Base-by-base conservation (phyloP, 1,139 yeast species). In the Candida buenavistaensis region DNA sequence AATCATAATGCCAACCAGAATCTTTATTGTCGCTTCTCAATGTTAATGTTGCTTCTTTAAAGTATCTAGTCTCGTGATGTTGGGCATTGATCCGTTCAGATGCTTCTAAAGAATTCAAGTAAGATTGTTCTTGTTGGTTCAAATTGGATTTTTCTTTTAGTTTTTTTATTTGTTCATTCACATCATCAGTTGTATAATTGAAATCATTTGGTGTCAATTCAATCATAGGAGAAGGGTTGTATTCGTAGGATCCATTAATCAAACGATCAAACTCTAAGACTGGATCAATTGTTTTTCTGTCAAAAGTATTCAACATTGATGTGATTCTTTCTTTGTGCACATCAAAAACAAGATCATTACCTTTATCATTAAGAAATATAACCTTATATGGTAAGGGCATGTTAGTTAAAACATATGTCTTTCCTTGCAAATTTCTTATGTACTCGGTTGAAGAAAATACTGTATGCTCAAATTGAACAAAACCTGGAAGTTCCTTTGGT, bases 1-100 rank as follows among this genome's bases (percentile, higher is more conserved):
- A 54, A 37, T 56, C 62, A 35, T 43, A 54, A 39, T 56, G 62
- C 33, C 46, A 39, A 1, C 59, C 61, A 9, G 32, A 33, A 30
- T 41, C 45, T 3, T 11, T 5, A 26, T 37, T 28, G 14, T 36
- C 21, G 16, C 26, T 3, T 42, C 30, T 11, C 42, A 48, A 8
- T 11, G 4, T 8, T 47, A 32, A 13, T 15, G 36, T 45, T 2
- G 58, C 57, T 30, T 55, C 59, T 30, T 51, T 51, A 28, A 56
- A 56, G 32, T 52, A 54, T 25, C 51, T 50, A 45, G 11, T 12
- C 26, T 39, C 43, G 1, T 36, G 33, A 36, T 63, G 5, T 12
- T n/a, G 24, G n/a, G 23, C 28, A 4, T 37, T 53, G 8, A 37
- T 9, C 19, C 14, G 12, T 6, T 30, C 13, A 2, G 38, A 28